phyloP scores from a whole-genome alignment of 2,329 filamentous ascomycete genomes.

The Epichloe bromicola region DNA sequence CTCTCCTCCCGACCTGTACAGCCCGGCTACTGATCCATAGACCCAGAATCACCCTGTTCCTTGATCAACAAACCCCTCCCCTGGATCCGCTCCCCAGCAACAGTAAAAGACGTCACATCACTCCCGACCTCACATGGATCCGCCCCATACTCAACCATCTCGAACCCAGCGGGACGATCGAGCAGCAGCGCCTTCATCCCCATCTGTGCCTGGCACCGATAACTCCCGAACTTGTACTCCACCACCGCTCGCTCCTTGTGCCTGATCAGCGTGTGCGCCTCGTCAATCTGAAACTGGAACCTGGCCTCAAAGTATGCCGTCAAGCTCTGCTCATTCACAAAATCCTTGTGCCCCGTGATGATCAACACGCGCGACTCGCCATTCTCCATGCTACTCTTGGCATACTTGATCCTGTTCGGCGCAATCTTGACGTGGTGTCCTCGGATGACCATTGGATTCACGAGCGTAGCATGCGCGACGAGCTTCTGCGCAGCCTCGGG shows the following conservation, averaged over 20 bases:
- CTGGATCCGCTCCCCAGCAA: constrained; percentile 21
- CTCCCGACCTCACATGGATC: constrained; percentile 26
- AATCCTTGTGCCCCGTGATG: constrained; percentile 29
- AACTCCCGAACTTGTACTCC: constrained; percentile 43
- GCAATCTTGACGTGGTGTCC: constrained; percentile 24
- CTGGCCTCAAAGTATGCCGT: constrained; percentile 26
- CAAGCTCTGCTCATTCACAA: constrained; percentile 31
- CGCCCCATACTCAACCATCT: constrained; percentile 25
- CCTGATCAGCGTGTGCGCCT: constrained; percentile 20
- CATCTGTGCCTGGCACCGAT: constrained; percentile 39
- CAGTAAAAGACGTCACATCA: constrained; percentile 16
- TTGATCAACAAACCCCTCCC: constrained; percentile 14
- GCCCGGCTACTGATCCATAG: too few relatives aligned
- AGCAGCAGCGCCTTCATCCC: constrained; percentile 28
- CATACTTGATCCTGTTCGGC: constrained; percentile 36
- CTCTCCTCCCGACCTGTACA: background rate
- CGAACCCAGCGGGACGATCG: constrained; percentile 20
- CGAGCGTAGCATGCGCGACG: constrained; percentile 11
- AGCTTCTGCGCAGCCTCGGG: constrained; percentile 23
- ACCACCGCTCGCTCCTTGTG: constrained; percentile 19
- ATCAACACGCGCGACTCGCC: constrained; percentile 35
- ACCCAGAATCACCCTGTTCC: too few relatives aligned
- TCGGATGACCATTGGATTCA: constrained; percentile 22
- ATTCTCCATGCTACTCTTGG: constrained; percentile 15
- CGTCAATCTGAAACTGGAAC: constrained; percentile 36